Conservation (phyloP, 2,329 filamentous ascomycete species). For the Cadophora sp. region DNA sequence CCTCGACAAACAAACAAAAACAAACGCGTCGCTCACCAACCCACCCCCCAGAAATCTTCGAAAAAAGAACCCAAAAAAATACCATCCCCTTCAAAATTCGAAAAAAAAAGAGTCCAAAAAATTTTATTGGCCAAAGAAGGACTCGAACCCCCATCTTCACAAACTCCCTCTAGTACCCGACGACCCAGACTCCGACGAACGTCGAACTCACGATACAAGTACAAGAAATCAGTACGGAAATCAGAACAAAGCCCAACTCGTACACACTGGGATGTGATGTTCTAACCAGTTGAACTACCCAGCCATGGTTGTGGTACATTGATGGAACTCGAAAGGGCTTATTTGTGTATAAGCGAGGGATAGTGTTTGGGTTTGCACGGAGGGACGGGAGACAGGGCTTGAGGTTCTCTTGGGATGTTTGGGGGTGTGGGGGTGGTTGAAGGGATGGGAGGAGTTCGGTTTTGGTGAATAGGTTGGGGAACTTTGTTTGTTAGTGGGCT, state of each 20-base stretch:
- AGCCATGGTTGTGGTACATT: not conserved
- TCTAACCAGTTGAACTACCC: conserved; percentile 19
- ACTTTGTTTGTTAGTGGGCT: too few species aligned
- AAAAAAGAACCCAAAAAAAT: not conserved
- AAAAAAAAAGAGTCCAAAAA: not conserved
- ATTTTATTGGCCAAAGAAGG: not conserved
- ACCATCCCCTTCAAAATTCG: not conserved
- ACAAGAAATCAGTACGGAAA: conserved; percentile 3
- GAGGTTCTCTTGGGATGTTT: not conserved
- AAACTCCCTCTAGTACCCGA: not conserved
- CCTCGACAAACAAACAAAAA: not conserved
- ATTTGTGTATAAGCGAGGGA: not conserved
- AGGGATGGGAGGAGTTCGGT: not conserved
- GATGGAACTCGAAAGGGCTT: not conserved
- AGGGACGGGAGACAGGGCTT: not conserved
- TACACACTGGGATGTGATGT: not conserved
- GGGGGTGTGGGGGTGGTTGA: not conserved
- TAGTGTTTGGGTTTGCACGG: not conserved
- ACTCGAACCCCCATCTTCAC: conserved; percentile 16
- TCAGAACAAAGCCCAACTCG: not conserved
- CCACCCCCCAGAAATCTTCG: not conserved
- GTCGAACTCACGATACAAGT: not conserved
- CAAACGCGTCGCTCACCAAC: not conserved
- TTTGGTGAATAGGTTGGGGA: not conserved
- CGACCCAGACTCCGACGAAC: not conserved